These are phyloP conservation scores for Teratosphaeria gauchensis DNA, from an alignment of 2,329 filamentous ascomycete species.

Conservation along the genomic window DNA sequence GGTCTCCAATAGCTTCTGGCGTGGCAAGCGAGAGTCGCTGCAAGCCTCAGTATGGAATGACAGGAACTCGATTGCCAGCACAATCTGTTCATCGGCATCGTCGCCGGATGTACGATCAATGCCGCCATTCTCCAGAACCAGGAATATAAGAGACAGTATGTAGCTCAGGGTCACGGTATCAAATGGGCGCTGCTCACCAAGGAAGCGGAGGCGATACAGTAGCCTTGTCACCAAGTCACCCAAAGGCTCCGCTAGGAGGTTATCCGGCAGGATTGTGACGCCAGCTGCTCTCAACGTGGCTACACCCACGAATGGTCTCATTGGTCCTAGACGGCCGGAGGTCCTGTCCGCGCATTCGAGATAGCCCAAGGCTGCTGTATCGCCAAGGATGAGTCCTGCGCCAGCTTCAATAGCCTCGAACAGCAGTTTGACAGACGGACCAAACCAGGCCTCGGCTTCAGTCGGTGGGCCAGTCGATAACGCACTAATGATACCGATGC, in stretches of 20 bases:
- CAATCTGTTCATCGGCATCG: conserved; percentile 78
- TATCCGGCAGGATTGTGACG: conserved; percentile 60
- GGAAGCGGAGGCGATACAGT: conserved; percentile 80
- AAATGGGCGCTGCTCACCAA: conserved; percentile 87
- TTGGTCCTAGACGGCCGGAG: conserved; percentile 61
- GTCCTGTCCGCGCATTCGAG: conserved; percentile 69
- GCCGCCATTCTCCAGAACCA: conserved; percentile 69
- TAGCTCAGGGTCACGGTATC: conserved; percentile 83
- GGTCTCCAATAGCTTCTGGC: conserved; percentile 59
- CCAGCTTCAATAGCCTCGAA: conserved; percentile 69
- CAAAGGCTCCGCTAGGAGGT: conserved; percentile 69
- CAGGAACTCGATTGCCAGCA: conserved; percentile 79
- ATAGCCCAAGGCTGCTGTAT: conserved; percentile 67
- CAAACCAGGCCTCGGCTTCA: conserved; percentile 81
- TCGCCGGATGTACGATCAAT: conserved; percentile 59
- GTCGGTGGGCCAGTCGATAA: conserved; percentile 83
- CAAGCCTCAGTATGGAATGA: conserved; percentile 79
- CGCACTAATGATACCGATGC: conserved; percentile 74
- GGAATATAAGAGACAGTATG: conserved; percentile 69
- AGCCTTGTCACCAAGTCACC: conserved; percentile 75
- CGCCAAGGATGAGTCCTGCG: conserved; percentile 70
- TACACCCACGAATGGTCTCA: conserved; percentile 76
- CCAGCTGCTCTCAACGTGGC: conserved; percentile 74
- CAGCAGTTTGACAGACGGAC: conserved; percentile 64
- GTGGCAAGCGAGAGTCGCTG: conserved; percentile 64